Conservation (phyloP, 306 rosid genomes). For the Prunus padus region DNA sequence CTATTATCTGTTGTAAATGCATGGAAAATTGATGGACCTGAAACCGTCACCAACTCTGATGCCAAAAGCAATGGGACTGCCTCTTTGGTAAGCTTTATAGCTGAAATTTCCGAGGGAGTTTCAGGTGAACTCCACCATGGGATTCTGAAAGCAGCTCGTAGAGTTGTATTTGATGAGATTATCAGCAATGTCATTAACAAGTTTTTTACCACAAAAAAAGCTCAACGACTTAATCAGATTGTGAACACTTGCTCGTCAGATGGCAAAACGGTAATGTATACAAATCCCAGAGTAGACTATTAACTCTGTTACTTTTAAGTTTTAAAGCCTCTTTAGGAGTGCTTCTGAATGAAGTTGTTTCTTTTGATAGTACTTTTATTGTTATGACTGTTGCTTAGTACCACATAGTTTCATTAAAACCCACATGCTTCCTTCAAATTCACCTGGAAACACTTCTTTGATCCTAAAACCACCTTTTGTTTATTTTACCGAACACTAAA, state of each 20-base stretch:
- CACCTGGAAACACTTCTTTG: background rate
- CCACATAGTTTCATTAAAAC: background rate
- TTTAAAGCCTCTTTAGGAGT: background rate
- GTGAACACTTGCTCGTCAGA: slow-evolving; percentile 35
- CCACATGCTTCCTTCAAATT: background rate
- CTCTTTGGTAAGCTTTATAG: slow-evolving; percentile 35
- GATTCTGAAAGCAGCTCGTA: slow-evolving; percentile 81
- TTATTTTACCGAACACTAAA: background rate
- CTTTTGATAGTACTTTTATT: background rate
- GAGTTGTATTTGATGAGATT: slow-evolving; percentile 84
- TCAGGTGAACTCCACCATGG: slow-evolving; percentile 74
- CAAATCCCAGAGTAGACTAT: slow-evolving; percentile 14
- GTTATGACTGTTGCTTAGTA: background rate
- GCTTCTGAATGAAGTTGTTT: background rate
- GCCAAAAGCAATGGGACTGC: slow-evolving; percentile 39
- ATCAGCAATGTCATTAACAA: slow-evolving; percentile 70
- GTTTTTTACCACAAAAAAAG: slow-evolving; percentile 56
- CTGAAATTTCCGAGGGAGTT: slow-evolving; percentile 72
- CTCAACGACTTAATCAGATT: slow-evolving; percentile 38
- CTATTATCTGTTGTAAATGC: slow-evolving; percentile 59
- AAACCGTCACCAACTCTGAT: slow-evolving; percentile 41
- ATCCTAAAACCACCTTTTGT: background rate
- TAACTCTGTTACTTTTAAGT: slow-evolving; percentile 6
- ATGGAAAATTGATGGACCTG: slow-evolving; percentile 46
- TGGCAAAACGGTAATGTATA: slow-evolving; percentile 46